Base-by-base conservation (phyloP, 306 rosid species). In the Prunus armeniaca region DNA sequence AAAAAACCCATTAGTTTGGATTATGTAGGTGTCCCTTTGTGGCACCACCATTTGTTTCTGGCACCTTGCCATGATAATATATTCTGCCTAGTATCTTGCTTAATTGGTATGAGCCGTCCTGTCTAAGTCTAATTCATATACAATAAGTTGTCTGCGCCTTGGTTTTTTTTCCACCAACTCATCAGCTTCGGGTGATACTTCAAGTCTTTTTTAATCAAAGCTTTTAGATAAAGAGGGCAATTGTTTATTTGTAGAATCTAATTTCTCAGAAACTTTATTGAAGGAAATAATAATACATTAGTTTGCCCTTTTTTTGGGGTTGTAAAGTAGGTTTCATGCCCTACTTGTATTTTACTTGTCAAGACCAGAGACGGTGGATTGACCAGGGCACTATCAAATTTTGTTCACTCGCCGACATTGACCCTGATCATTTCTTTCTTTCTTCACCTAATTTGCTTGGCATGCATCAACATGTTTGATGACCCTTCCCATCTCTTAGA, bases 371-470 rank as follows among this genome's bases (percentile, higher is more conserved):
- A 79, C 54, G 73, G 65, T 74, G 76, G 60, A 72, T 84, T 81
- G 92, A 89, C 89, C 82, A 65, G 54, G 78, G 65, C 85, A 57
- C 74, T 54, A 41, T 38, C 43, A 32, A 45, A 64, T 54, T 72
- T 52, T 61, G 62, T 70, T 57, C 79, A 62, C 46, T 78, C 62
- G 82, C 87, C 86, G 69, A 78, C 61, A 50, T 79, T 85, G 87
- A 86, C 91, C 65, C 2, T 24, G 28, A 46, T 66, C 47, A 38
- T 10, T 52, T 52, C 60, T 63, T 75, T 47, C 50, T 75, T 47
- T 38, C 60, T 72, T 74, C 75, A 80, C 89, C 87, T 82, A 83
- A 60, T 73, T 61, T 67, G 79, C 67, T 70, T 45, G 57, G 1
- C 5, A 14, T 52, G 25, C 52, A 57, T 73, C 45, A 25, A 43